Evolutionary conservation across 495 filamentous ascomycete species (phyloP).

Genomic region (Podospora pseudocomata): DNA sequence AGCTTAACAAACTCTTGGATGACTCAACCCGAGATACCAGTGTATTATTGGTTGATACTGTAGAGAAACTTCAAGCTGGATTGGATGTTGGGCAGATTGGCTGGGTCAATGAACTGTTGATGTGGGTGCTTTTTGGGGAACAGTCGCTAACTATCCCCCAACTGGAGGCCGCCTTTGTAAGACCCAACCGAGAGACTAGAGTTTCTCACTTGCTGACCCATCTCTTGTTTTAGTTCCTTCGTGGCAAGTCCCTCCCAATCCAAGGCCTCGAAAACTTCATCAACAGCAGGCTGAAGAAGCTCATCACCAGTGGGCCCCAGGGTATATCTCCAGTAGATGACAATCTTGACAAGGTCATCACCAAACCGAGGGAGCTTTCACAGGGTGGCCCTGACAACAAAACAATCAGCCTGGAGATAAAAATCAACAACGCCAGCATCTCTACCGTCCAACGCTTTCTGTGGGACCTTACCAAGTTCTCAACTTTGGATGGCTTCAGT

Average conservation of each 20-base stretch:
- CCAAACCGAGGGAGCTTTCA: conserved; percentile 9
- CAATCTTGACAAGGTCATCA: not conserved
- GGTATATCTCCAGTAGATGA: not conserved
- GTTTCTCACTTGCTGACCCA: not conserved
- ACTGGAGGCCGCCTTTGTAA: conserved; percentile 11
- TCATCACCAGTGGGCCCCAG: not conserved
- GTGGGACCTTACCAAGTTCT: conserved; percentile 11
- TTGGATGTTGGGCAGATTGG: not conserved
- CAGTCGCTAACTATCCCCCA: conserved; percentile 5
- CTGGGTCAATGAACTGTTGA: conserved; percentile 8
- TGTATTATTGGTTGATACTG: not conserved
- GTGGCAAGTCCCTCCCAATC: not conserved
- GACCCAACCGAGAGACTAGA: not conserved
- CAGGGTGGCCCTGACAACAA: not conserved
- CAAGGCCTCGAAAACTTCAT: conserved; percentile 9
- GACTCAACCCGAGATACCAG: not conserved
- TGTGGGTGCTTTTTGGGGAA: conserved; percentile 7
- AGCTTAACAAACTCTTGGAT: conserved; percentile 5
- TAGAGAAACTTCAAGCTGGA: conserved; percentile 9
- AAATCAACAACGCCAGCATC: conserved; percentile 11
- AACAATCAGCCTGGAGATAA: conserved; percentile 10
- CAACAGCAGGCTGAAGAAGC: conserved; percentile 1
- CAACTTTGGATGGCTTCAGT: conserved; percentile 10
- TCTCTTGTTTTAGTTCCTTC: not conserved
- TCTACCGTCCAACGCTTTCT: conserved; percentile 8